Evolutionary conservation across 164 flowering plant species (phyloP), one percentile per base, ranked within the genome.

Genomic region (Annona cherimola): DNA sequence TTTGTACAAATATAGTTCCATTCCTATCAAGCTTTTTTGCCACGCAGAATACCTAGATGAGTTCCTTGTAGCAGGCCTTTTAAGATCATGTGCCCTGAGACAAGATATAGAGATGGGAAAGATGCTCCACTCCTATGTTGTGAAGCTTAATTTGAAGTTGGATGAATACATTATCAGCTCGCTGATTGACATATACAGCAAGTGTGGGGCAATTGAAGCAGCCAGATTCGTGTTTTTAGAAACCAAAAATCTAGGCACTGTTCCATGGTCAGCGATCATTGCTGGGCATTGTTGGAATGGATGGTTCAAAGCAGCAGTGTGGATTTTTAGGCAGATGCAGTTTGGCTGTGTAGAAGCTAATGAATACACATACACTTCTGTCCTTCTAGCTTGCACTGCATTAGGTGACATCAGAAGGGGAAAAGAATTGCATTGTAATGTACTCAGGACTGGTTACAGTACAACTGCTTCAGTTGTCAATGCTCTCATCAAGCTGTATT

Each of bases 201-300:
- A 78, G 66, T 78, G 84, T 74, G 76, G 82, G 66, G 73, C 77
- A 42, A 68, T 73, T 35, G 78, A 74, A 46, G 84, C 79, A 2
- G 79, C 83, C 43, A 63, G 4, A 50, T 71, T 71, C 66, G 70
- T 80, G 46, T 82, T 82, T 75, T 8, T 19, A 54, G 77, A 76
- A 66, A 67, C 77, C 42, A 69, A 71, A 70, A 44, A 71, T 61
- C 82, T 73, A 8, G 74, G 74, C 43, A 72, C 75, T 63, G 76
- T 75, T 68, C 69, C 82, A n/a, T 82, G 82, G 84, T 77, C 80
- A 19, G 82, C 79, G 0, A 68, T 82, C 65, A 79, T 82, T 62
- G 66, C 79, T 11, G 81, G 83, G 7, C 66, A 68, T 57, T 59
- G 68, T 68, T 45, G 65, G 65, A 75, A 81, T 71, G 83, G 79